Base-by-base conservation (phyloP, 2,329 filamentous ascomycete species). In the Westerdykella ornata region DNA sequence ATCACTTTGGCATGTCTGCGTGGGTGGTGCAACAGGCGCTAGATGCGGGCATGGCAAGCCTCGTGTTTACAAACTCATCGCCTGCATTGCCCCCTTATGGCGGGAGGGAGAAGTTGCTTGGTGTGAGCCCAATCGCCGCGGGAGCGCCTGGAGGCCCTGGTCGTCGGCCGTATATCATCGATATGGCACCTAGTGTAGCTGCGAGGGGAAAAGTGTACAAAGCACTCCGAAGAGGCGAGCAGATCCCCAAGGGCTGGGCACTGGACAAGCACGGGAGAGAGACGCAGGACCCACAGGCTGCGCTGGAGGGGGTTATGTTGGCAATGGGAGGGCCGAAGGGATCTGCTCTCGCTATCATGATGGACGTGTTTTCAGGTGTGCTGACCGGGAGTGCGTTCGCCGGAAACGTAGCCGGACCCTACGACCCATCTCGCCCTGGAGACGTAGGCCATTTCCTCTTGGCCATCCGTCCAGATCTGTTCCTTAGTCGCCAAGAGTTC, bases 271-370 rank as follows among this genome's bases (percentile, higher is more conserved):
- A 88, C 13, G 85, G 86, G 0, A 69, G 70, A 11, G 72, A 67
- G n/a, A 88, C 85, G 0, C 77, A 84, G 42, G 84, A 92, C 52
- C 85, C 87, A 0, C 76, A 72, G 1, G 73, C 72, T 15, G 87
- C 86, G 0, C 67, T 92, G 8, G 77, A 79, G 26, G 85, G 85
- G 1, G 84, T 89, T 3, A 90, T 92, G 86, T 67, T 90, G 15
- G 85, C 86, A 0, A 88, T 92, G 83, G 85, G 85, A 2, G 86
- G 87, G 0, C 85, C 86, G 0, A 92, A 92, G 63, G 87, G 87
- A 0, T 85, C 82, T 2, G 87, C 77, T 0, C 62, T 92, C 31
- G 71, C 84, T 0, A 78, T 92, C 41, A 90, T 88, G 84, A 92
- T 92, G 87, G 85, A 92, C 57, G 83, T 94, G 2, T 90, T 92